A percentile compares a stretch with the other conserved stretches of the same genome.
Evolutionary conservation across 1,284 basidiomycete species (phyloP).

Genomic region (Fomitopsis schrenkii): DNA sequence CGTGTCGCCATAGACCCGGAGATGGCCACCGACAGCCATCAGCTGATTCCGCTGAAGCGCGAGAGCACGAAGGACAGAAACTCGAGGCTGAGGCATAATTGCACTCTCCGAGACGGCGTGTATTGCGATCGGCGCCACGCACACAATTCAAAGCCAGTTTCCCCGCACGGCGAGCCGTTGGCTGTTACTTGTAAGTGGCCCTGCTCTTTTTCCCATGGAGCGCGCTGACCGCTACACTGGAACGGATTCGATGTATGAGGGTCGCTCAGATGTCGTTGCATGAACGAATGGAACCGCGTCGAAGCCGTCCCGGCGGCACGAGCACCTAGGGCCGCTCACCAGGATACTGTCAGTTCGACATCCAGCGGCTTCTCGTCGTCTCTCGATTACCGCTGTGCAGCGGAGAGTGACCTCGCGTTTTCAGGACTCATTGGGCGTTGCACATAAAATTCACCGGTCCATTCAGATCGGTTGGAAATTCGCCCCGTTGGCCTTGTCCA

Average conservation of each 20-base stretch:
- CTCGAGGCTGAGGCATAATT: background rate
- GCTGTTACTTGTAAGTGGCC: background rate
- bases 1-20: background rate
- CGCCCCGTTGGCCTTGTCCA: background rate
- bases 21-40: background rate
- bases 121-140: background rate
- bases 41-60: background rate
- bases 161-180: background rate
- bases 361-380: background rate
- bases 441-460: background rate
- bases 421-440: background rate
- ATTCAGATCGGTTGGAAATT: no score
- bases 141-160: background rate
- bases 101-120: background rate
- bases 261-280: background rate
- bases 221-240: background rate
- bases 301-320: background rate
- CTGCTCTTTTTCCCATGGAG: background rate
- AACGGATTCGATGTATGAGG: background rate
- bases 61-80: background rate
- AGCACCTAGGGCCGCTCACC: background rate
- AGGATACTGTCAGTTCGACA: background rate
- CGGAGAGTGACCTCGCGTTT: background rate
- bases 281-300: background rate
- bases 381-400: background rate